Percentiles rank a stretch among this genome's conserved stretches.
phyloP scores from a whole-genome alignment of 2,329 filamentous ascomycete species.

The Chaetomium strumarium region DNA sequence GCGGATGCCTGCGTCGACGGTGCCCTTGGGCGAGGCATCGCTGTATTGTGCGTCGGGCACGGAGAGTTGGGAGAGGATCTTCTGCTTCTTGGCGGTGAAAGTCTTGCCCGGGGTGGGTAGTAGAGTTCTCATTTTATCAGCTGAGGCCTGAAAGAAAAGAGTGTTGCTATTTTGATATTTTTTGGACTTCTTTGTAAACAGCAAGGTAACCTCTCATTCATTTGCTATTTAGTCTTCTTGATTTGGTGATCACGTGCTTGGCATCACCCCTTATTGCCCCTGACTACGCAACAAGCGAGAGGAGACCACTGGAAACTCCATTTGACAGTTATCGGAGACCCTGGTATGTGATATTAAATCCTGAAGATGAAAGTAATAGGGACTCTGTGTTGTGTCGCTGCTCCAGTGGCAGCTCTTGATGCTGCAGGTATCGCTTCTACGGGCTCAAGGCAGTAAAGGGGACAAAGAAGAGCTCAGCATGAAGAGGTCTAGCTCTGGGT shows the following conservation, averaged over 20 bases:
- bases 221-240: background rate
- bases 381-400: no score
- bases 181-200: background rate
- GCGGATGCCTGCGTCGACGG: slow-evolving; percentile 72
- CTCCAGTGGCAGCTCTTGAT: no score
- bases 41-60: slow-evolving; percentile 66
- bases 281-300: background rate
- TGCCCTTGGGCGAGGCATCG: slow-evolving; percentile 84
- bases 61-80: slow-evolving; percentile 65
- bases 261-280: background rate
- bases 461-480: no score
- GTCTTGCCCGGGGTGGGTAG: slow-evolving; percentile 30
- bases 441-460: no score
- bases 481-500: no score
- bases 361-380: no score
- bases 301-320: background rate
- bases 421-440: no score
- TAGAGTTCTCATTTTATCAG: slow-evolving; percentile 19
- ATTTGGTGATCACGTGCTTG: slow-evolving; percentile 7
- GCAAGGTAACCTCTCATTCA: background rate
- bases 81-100: slow-evolving; percentile 60
- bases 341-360: no score
- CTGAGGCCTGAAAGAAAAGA: no score
- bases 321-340: no score
- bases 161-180: background rate